Conservation (phyloP, 306 rosid species). For the Vicia faba region DNA sequence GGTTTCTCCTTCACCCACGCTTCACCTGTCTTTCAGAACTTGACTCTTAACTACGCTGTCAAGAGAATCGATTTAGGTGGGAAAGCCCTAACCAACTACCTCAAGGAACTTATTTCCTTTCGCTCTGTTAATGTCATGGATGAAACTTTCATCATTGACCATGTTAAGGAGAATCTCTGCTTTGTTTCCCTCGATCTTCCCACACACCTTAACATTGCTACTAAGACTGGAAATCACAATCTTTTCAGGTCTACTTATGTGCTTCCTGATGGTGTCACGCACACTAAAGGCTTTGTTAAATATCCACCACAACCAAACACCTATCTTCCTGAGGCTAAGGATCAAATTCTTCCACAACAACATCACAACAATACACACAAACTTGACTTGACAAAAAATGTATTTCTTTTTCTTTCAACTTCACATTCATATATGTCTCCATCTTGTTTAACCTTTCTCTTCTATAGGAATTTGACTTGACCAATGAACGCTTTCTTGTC, state of each 20-base stretch:
- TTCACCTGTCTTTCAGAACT: conserved; percentile 85
- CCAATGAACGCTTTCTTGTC: conserved; percentile 93
- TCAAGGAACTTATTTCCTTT: conserved; percentile 86
- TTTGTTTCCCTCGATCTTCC: conserved; percentile 75
- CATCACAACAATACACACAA: conserved; percentile 51
- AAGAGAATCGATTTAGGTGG: conserved; percentile 90
- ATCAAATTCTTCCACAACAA: conserved; percentile 50
- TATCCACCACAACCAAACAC: conserved; percentile 65
- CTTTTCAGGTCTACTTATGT: conserved; percentile 77
- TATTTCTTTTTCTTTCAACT: conserved; percentile 19
- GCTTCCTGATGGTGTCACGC: conserved; percentile 82
- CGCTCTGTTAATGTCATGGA: conserved; percentile 88
- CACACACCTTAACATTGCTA: conserved; percentile 69
- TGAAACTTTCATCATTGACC: conserved; percentile 82
- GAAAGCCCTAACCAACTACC: conserved; percentile 82
- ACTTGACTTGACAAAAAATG: conserved; percentile 78
- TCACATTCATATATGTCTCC: background rate
- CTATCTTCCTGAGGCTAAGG: too few species aligned
- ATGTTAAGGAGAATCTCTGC: conserved; percentile 93
- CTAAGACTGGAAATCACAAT: conserved; percentile 73
- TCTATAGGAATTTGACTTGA: conserved; percentile 83
- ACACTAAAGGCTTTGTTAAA: conserved; percentile 79
- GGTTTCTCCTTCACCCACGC: conserved; percentile 95
- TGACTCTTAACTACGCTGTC: conserved; percentile 68
- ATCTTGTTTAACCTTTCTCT: conserved; percentile 2